A percentile compares a stretch with the other conserved stretches of the same genome.
phyloP scores from a whole-genome alignment of 2,329 filamentous ascomycete species.

The Davidsoniella virescens region DNA sequence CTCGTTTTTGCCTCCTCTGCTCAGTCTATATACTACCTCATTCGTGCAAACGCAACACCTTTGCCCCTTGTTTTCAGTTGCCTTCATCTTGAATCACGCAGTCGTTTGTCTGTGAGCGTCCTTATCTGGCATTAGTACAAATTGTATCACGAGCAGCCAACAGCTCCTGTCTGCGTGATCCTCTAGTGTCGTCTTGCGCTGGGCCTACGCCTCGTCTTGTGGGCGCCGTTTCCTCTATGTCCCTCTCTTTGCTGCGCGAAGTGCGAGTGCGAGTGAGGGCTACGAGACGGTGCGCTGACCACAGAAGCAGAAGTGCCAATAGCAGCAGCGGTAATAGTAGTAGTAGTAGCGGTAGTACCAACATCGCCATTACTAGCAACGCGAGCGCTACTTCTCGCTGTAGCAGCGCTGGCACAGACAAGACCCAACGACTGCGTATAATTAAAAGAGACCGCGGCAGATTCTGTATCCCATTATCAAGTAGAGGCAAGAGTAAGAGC shows the following conservation, averaged over 20 bases:
- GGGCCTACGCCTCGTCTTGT: neutral
- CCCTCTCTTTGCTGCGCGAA: slow-evolving; percentile 7
- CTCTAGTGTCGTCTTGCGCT: neutral
- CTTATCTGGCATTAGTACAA: neutral
- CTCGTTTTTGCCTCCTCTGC: neutral
- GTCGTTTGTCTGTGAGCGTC: neutral
- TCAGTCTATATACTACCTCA: no score
- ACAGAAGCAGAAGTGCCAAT: neutral
- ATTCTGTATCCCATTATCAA: no score
- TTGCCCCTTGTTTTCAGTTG: no score
- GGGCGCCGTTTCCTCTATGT: slow-evolving; percentile 2
- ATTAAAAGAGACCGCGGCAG: no score
- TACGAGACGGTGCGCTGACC: slow-evolving; percentile 2
- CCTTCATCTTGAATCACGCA: neutral
- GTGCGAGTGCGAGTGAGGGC: slow-evolving; percentile 5
- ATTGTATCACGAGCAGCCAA: no score
- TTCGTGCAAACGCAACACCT: no score
- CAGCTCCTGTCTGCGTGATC: neutral
- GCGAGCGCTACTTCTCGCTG: neutral
- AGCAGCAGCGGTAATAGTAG: slow-evolving; percentile 3
- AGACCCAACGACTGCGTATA: no score
- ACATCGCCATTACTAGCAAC: neutral
- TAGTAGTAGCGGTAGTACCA: slow-evolving; percentile 1
- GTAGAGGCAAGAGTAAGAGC: no score
- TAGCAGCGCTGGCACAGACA: neutral